phyloP scores from a whole-genome alignment of 805 yeast species.

The Nakazawaea laoshanensis region DNA sequence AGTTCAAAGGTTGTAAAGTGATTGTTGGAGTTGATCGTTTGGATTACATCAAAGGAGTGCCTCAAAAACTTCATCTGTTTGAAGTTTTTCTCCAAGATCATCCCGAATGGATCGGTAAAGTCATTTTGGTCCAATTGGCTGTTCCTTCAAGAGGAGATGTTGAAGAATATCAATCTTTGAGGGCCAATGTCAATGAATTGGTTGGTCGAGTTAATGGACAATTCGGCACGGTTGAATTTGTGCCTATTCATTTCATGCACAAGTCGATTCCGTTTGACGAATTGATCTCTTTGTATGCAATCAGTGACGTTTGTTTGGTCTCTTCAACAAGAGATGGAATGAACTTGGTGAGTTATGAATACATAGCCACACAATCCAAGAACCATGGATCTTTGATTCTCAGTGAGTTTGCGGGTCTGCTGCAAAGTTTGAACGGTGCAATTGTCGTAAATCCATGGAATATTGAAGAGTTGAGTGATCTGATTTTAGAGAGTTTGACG shows the following conservation, averaged over 20 bases:
- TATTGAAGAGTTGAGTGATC: slow-evolving; percentile 83
- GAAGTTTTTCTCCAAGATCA: slow-evolving; percentile 87
- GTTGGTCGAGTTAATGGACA: slow-evolving; percentile 96
- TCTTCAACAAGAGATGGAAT: slow-evolving; percentile 96
- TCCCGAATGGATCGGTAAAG: slow-evolving; percentile 98
- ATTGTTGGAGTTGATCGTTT: slow-evolving; percentile 95
- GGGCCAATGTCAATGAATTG: slow-evolving; percentile 91
- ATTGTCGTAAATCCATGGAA: slow-evolving; percentile 97
- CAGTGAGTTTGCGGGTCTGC: slow-evolving; percentile 99
- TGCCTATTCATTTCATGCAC: slow-evolving; percentile 95
- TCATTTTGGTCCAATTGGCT: slow-evolving; percentile 90
- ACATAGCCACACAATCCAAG: slow-evolving; percentile 88
- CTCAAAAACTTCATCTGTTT: slow-evolving; percentile 93
- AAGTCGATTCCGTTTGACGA: slow-evolving; percentile 87
- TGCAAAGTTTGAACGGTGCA: slow-evolving; percentile 93
- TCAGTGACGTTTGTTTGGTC: slow-evolving; percentile 86
- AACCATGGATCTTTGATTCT: slow-evolving; percentile 80
- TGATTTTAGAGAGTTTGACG: slow-evolving; percentile 81
- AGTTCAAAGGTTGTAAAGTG: slow-evolving; percentile 66
- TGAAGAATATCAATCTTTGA: slow-evolving; percentile 89
- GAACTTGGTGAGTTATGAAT: slow-evolving; percentile 95
- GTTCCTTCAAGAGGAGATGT: slow-evolving; percentile 98
- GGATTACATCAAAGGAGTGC: slow-evolving; percentile 97
- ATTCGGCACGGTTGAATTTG: slow-evolving; percentile 95
- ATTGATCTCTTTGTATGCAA: slow-evolving; percentile 76